These are phyloP conservation scores for Sergeia podlipaevii DNA, from an alignment of 208 protist genomes.

Conservation along the genomic window DNA sequence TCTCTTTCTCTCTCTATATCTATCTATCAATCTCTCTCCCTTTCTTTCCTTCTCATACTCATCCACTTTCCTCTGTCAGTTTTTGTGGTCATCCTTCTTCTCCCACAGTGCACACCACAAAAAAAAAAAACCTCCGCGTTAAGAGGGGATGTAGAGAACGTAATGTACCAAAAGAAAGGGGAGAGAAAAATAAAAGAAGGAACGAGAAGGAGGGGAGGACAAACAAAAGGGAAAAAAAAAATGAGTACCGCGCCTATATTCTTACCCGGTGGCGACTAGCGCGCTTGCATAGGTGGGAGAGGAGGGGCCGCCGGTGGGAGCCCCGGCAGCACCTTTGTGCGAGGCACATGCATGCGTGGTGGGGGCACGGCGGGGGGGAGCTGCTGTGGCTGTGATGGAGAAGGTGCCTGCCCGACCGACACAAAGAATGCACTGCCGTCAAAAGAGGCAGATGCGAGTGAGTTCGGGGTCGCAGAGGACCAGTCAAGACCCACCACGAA, in stretches of 20 bases:
- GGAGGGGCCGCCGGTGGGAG: constrained; percentile 44
- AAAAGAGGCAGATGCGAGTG: constrained; percentile 61
- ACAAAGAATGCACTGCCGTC: constrained; percentile 75
- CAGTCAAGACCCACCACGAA: constrained; percentile 89
- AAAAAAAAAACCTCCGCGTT: too few species aligned
- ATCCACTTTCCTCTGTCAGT: too few species aligned
- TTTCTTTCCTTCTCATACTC: too few species aligned
- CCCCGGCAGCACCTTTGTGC: constrained; percentile 59
- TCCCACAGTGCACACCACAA: too few species aligned
- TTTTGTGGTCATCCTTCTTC: too few species aligned
- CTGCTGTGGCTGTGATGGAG: constrained; percentile 31
- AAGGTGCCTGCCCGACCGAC: constrained; percentile 51
- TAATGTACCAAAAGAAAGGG: constrained; percentile 2
- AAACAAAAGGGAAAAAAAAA: constrained; percentile 4
- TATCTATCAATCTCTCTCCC: too few species aligned
- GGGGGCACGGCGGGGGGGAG: constrained; percentile 73
- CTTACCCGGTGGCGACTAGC: constrained; percentile 19
- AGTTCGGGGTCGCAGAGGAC: constrained; percentile 60
- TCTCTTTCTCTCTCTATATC: too few species aligned
- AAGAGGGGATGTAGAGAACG: background rate
- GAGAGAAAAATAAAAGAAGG: background rate
- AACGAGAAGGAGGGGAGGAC: background rate
- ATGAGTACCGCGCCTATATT: background rate
- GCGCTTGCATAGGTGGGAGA: constrained; percentile 23
- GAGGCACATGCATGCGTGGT: constrained; percentile 50